Percentiles rank a stretch among this genome's conserved stretches.
Conservation (phyloP, 768 basidiomycete genomes). For the Dentipellis sp. region DNA sequence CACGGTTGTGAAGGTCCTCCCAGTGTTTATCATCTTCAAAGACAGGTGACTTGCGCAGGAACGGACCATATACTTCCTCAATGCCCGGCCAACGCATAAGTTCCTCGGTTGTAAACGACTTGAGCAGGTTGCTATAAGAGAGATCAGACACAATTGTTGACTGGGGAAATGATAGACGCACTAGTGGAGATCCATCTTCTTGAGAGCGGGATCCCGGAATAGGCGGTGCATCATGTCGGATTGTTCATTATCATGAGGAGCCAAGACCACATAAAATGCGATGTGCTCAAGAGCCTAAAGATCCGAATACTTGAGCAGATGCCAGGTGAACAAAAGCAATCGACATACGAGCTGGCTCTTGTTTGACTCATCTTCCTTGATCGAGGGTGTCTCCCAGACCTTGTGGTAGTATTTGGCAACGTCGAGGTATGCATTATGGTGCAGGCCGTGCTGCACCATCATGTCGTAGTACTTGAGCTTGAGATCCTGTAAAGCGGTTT, state of each 20-base stretch:
- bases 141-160: slow-evolving; percentile 11
- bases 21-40: slow-evolving; percentile 76
- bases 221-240: slow-evolving; percentile 93
- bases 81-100: slow-evolving; percentile 98
- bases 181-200: slow-evolving; percentile 81
- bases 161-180: slow-evolving; percentile 20
- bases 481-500: slow-evolving; percentile 54
- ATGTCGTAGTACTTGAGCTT: slow-evolving; percentile 95
- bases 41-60: slow-evolving; percentile 70
- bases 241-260: slow-evolving; percentile 94
- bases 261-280: slow-evolving; percentile 88
- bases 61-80: slow-evolving; percentile 77
- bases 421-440: slow-evolving; percentile 79
- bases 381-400: slow-evolving; percentile 94
- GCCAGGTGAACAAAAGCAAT: neutral
- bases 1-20: slow-evolving; percentile 92
- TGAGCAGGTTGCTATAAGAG: slow-evolving; percentile 72
- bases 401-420: slow-evolving; percentile 94
- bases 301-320: slow-evolving; percentile 3
- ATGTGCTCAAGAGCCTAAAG: slow-evolving; percentile 86
- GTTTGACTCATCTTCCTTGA: slow-evolving; percentile 71
- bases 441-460: slow-evolving; percentile 92
- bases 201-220: slow-evolving; percentile 66
- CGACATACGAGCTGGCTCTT: slow-evolving; percentile 58
- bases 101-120: slow-evolving; percentile 88